Evolutionary conservation across 805 yeast genomes (phyloP), one percentile per base, ranked within the genome.

Genomic region (Wickerhamomyces sydowiorum): DNA sequence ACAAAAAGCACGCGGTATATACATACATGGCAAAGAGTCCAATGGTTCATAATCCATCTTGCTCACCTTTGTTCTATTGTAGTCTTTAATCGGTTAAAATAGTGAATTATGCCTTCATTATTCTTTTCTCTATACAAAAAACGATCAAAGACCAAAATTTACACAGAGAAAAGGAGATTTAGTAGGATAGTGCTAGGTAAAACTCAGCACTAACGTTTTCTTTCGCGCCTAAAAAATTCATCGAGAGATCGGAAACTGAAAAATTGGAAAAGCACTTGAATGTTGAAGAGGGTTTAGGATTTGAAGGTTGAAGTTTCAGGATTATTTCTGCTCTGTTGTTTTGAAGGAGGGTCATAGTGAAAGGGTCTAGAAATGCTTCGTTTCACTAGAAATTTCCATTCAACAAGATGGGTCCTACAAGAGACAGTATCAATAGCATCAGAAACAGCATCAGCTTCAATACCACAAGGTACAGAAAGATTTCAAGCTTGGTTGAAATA

Each of bases 11-110:
- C 12, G 15, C 14, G 15, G 3, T 6, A 8, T 3, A 19, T 45
- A 65, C 71, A 44, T 66, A 66, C 71, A 64, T 12, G 68, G 69
- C 32, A 71, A 57, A 36, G 67, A 62, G 37, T 70, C 75, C 36
- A 65, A 43, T 2, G 61, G 60, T 30, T 64, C 67, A 48, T 59
- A 57, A 41, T 63, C 57, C 44, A 61, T 59, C 31, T 24, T 15
- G 14, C 7, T 8, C 32, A 12, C 7, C 24, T 35, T 24, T 12
- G 24, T 21, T 39, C 27, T 31, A n/a, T 25, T n/a, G n/a, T n/a
- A n/a, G n/a, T n/a, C n/a, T n/a, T n/a, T n/a, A n/a, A n/a, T n/a
- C n/a, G n/a, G n/a, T n/a, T n/a, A n/a, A n/a, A n/a, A n/a, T n/a
- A n/a, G n/a, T n/a, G n/a, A n/a, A n/a, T n/a, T n/a, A n/a, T n/a